Evolutionary conservation across 345 rosid genomes (phyloP), one percentile per base, ranked within the genome.

Genomic region (Moringa oleifera): DNA sequence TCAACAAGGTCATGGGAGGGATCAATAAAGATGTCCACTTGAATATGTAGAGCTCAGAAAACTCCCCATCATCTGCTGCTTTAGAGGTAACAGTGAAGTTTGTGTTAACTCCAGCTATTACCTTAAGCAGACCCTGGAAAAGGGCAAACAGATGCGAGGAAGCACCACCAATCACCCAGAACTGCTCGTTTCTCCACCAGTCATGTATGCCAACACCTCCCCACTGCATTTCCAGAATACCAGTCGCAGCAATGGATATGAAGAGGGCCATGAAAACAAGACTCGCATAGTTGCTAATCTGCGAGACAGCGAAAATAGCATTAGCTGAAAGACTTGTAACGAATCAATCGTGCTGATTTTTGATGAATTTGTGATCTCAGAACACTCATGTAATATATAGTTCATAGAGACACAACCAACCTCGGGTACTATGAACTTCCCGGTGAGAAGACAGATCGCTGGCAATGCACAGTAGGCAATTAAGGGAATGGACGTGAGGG

Each of bases 101-200:
- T 17, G 88, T 83, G 79, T 75, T 70, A 2, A 83, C 85, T 20
- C 88, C 91, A 0, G 83, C 91, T 31, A 85, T 54, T n/a, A 85
- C 91, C 77, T 85, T 85, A 7, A 85, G 88, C 56, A 85, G 76
- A 61, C 88, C 91, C 64, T 85, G 91, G 65, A 85, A 68, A 37
- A 85, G 83, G 23, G 91, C 91, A 65, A 83, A 85, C 2, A 85
- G 70, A 53, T 85, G 91, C 0, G 86, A 72, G 15, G 91, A 85
- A 25, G 64, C 81, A 25, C 88, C 91, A 4, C 91, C 86, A 60
- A 85, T 85, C 55, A 85, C 88, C 91, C 91, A 85, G 50, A 85
- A 85, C 76, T 85, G 91, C 77, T 83, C 84, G 6, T 85, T 83
- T 68, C 88, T 80, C 91, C 91, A 85, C 88, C 88, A 85, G 72